phyloP scores from a whole-genome alignment of 345 rosid species.

The Leavenworthia alabamica region DNA sequence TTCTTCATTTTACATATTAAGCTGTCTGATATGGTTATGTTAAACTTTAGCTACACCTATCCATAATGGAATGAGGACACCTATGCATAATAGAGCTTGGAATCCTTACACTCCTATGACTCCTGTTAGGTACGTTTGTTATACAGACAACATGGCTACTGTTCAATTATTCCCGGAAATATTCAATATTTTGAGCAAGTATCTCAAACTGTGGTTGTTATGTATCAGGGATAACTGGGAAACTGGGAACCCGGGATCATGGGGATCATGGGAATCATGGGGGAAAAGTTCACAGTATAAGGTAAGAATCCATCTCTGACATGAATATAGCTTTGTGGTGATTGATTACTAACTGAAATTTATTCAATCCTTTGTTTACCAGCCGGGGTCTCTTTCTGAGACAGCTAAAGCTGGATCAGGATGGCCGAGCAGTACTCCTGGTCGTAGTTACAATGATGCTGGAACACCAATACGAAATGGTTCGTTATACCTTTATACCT shows the following conservation, averaged over 20 bases:
- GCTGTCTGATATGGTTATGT: constrained; percentile 2
- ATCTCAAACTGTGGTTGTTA: background rate
- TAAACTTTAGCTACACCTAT: constrained; percentile 64
- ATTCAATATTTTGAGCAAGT: background rate
- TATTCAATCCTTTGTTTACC: constrained; percentile 4
- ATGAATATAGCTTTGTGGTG: background rate
- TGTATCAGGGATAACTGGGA: constrained; percentile 71
- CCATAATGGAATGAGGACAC: constrained; percentile 95
- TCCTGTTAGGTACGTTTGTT: constrained; percentile 58
- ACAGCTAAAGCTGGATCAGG: constrained; percentile 81
- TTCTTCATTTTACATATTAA: background rate
- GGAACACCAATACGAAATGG: constrained; percentile 70
- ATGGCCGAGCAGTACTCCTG: constrained; percentile 59
- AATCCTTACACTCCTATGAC: constrained; percentile 81
- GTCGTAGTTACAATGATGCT: constrained; percentile 65
- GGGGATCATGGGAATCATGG: constrained; percentile 42
- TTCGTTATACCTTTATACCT: constrained; percentile 31
- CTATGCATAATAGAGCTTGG: constrained; percentile 88
- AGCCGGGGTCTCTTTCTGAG: constrained; percentile 73
- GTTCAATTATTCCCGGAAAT: background rate
- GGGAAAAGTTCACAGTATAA: constrained; percentile 67
- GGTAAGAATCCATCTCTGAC: constrained; percentile 30
- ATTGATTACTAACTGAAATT: background rate
- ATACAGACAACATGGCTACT: background rate
- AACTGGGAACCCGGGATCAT: constrained; percentile 50